Percentiles rank a stretch among this genome's conserved stretches.
Conservation (phyloP, 352 stramenopile genomes). For the Phytopythium vexans region DNA sequence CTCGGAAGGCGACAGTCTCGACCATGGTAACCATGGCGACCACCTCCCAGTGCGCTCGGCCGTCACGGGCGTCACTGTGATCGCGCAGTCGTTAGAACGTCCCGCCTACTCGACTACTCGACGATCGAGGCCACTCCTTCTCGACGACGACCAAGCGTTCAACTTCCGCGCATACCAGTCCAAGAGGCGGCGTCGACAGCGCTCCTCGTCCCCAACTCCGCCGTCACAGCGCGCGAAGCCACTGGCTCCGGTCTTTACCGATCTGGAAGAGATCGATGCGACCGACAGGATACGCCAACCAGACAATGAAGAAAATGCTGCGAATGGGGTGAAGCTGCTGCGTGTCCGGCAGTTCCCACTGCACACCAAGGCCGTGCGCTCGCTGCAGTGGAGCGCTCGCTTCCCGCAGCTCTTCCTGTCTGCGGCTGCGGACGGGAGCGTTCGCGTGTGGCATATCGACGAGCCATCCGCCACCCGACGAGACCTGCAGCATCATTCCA, state of each 20-base stretch:
- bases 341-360: too few species aligned
- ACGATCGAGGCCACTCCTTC: not conserved
- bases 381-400: conserved; percentile 40
- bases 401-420: conserved; percentile 40
- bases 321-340: too few species aligned
- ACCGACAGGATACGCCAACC: not conserved
- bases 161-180: conserved; percentile 26
- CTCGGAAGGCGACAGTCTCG: too few species aligned
- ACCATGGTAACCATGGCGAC: too few species aligned
- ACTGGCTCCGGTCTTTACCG: not conserved
- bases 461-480: conserved; percentile 6
- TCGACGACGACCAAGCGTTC: conserved; percentile 16
- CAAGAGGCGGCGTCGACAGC: conserved; percentile 11
- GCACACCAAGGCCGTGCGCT: conserved; percentile 32
- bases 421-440: conserved; percentile 53
- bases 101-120: too few species aligned
- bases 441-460: conserved; percentile 41
- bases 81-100: too few species aligned
- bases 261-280: not conserved
- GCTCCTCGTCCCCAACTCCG: too few species aligned
- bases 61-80: not conserved
- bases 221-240: not conserved
- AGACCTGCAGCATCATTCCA: conserved; percentile 24
- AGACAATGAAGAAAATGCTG: too few species aligned
- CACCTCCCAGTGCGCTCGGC: too few species aligned